A percentile compares a stretch with the other conserved stretches of the same genome.
phyloP scores from a whole-genome alignment of 1,284 basidiomycete genomes.

The Sanghuangporus sanghuang region DNA sequence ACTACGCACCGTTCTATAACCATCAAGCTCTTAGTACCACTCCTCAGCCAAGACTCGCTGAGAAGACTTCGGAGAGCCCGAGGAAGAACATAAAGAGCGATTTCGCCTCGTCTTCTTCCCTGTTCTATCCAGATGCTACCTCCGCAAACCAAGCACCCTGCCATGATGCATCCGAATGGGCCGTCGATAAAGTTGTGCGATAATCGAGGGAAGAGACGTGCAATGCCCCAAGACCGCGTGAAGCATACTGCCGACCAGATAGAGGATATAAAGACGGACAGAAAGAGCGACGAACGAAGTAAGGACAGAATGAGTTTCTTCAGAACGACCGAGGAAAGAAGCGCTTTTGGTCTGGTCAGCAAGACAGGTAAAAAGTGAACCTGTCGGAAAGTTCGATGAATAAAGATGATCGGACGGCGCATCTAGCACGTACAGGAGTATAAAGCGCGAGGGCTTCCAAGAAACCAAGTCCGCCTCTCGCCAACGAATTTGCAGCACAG shows the following conservation, averaged over 20 bases:
- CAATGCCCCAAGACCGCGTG: constrained; percentile 57
- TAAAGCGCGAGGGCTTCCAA: constrained; percentile 59
- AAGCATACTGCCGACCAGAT: constrained; percentile 67
- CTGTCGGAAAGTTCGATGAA: constrained; percentile 30
- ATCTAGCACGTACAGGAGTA: constrained; percentile 50
- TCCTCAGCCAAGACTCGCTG: constrained; percentile 46
- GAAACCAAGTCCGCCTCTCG: constrained; percentile 54
- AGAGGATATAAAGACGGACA: constrained; percentile 64
- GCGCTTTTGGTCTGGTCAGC: constrained; percentile 47
- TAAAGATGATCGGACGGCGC: constrained; percentile 3
- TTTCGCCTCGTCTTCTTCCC: constrained; percentile 63
- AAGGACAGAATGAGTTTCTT: constrained; percentile 42
- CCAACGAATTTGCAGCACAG: constrained; percentile 51
- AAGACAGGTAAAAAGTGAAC: constrained; percentile 64
- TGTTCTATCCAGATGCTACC: constrained; percentile 73
- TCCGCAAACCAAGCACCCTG: constrained; percentile 67
- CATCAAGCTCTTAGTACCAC: constrained; percentile 33
- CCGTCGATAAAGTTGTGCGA: constrained; percentile 77
- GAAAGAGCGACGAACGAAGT: constrained; percentile 61
- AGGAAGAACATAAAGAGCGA: constrained; percentile 72
- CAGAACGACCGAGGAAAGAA: constrained; percentile 39
- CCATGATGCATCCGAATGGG: constrained; percentile 58
- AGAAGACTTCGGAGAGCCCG: constrained; percentile 58
- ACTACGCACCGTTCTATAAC: constrained; percentile 47
- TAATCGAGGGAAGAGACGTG: constrained; percentile 55